Conservation (phyloP, 1,284 basidiomycete species). For the Ganoderma meredithae region DNA sequence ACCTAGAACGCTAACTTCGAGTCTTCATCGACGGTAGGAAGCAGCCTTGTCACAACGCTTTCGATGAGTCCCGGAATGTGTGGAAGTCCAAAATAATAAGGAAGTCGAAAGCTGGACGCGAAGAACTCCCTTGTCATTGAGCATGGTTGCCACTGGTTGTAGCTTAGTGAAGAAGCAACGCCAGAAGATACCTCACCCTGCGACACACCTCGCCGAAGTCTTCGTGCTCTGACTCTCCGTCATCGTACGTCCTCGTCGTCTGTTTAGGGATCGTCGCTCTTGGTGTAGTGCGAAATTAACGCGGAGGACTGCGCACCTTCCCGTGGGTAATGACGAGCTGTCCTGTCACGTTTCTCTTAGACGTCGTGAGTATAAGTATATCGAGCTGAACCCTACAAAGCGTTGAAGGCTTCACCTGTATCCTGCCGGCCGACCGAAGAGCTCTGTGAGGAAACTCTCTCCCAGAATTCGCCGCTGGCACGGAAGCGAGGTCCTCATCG, state of each 20-base stretch:
- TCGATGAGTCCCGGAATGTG: neutral
- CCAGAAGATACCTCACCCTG: neutral
- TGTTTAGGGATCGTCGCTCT: slow-evolving; percentile 8
- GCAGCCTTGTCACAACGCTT: neutral
- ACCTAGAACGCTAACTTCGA: neutral
- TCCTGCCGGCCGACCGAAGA: slow-evolving; percentile 5
- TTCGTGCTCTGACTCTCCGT: slow-evolving; percentile 19
- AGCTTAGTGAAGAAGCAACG: neutral
- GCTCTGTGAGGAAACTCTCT: neutral
- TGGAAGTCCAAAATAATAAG: slow-evolving; percentile 8
- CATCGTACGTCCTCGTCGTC: slow-evolving; percentile 11
- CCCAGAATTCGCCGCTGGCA: neutral
- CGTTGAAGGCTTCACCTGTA: slow-evolving; percentile 1
- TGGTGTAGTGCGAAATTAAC: neutral
- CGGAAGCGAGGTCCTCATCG: neutral
- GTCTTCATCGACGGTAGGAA: neutral
- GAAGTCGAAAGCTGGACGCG: slow-evolving; percentile 5
- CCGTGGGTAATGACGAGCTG: neutral
- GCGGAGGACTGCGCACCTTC: neutral
- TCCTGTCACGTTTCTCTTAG: neutral
- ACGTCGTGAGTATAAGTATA: neutral
- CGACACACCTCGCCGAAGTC: slow-evolving; percentile 26
- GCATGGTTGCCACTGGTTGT: neutral
- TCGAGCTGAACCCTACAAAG: neutral
- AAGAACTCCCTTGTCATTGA: slow-evolving; percentile 7